These are phyloP conservation scores for Psilocybe cyanescens DNA, from an alignment of 768 basidiomycete genomes.

Conservation along the genomic window DNA sequence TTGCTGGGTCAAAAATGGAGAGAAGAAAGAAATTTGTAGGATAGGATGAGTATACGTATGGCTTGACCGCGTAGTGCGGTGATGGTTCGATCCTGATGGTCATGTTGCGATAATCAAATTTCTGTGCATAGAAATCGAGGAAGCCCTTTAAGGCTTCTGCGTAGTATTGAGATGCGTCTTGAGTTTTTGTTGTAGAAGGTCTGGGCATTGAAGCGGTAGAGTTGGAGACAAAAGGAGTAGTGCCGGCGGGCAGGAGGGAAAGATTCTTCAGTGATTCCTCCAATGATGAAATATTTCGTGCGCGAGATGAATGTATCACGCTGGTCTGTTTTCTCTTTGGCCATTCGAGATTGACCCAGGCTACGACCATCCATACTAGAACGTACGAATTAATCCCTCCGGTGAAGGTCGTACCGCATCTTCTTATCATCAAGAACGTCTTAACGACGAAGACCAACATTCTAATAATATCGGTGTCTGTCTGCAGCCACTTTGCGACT, in stretches of 20 bases:
- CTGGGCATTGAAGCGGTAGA: neutral
- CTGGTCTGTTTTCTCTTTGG: conserved; percentile 11
- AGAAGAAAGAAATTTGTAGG: conserved; percentile 21
- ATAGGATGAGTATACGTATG: conserved; percentile 6
- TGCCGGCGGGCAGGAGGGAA: neutral
- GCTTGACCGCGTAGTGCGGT: conserved; percentile 17
- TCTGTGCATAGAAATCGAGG: conserved; percentile 27
- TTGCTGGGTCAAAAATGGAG: conserved; percentile 27
- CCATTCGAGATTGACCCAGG: conserved; percentile 30
- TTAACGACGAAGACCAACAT: conserved; percentile 27
- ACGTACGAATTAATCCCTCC: conserved; percentile 31
- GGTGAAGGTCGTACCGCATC: conserved; percentile 28
- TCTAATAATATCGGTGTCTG: conserved; percentile 18
- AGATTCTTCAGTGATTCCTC: neutral
- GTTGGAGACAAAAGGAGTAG: neutral
- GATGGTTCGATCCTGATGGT: conserved; percentile 24
- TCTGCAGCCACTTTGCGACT: conserved; percentile 23
- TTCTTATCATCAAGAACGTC: conserved; percentile 27
- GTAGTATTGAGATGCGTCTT: conserved; percentile 6
- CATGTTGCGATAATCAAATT: conserved; percentile 22
- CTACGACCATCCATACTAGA: conserved; percentile 33
- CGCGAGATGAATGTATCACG: neutral
- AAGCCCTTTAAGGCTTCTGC: conserved; percentile 23
- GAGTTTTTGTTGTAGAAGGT: neutral
- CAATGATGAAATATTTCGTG: neutral